Base-by-base conservation (phyloP, 805 yeast species). In the Metschnikowia picachoensis region DNA sequence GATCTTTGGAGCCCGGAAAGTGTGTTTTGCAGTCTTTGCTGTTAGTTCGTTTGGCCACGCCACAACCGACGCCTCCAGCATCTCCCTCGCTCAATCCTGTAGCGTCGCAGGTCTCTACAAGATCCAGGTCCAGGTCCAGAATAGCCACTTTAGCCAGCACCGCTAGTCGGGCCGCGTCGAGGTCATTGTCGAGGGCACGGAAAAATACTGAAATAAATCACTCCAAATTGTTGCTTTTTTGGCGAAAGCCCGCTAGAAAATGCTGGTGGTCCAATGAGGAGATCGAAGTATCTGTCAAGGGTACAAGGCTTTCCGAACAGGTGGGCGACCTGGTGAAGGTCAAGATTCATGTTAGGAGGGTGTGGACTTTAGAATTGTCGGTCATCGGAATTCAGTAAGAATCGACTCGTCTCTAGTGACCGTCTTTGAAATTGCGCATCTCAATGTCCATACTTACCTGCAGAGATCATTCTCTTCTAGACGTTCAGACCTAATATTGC, bases 231-330 rank as follows among this genome's bases (percentile, higher is more conserved):
- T 72, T 94, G 32, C 69, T 94, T 43, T 94, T 94, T 61, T 94
- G 99, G 98, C 78, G 96, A 52, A 94, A 94, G 62, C 99, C 99
- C 1, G 99, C 99, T 2, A 78, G 98, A 60, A 94, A 94, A 62
- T 94, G 99, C 69, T 94, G 99, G 99, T 94, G 99, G 99, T 77
- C 87, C 7, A 80, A 82, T 61, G 79, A 80, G 37, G 71, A 66
- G 28, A 65, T 79, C 16, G 82, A 79, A 8, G 62, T 79, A 17
- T 66, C 66, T 31, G 52, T 77, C 4, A 50, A 61, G 55, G 58
- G 53, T 20, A 60, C 53, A 38, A 62, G 60, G 35, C 49, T 55
- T 40, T 47, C 56, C 42, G 48, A 47, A 5, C 55, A 43, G 27
- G 28, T 52, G n/a, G 64, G 76, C 5, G 65, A 65, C 2, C 46